Conservation (phyloP, 192 early-diverging fungal species). For the Mortierella claussenii region DNA sequence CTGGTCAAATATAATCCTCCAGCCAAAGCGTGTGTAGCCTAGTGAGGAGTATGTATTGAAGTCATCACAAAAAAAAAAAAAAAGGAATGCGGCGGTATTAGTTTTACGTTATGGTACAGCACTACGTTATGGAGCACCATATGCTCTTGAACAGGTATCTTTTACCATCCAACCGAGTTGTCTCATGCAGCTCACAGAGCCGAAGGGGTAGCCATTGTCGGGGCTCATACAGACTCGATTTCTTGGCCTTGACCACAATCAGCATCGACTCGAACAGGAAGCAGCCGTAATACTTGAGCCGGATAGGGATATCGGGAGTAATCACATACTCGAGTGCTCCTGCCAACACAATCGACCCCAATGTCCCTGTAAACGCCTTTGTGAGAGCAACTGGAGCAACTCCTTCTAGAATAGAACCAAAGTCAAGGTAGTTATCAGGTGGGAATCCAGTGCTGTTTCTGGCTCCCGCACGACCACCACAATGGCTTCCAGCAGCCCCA, state of each 20-base stretch:
- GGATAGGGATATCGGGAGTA: constrained; percentile 38
- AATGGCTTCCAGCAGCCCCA: too few species aligned
- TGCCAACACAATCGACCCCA: constrained; percentile 55
- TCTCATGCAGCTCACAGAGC: constrained; percentile 66
- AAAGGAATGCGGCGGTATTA: not conserved
- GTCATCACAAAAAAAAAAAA: constrained; percentile 3
- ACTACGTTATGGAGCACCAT: too few species aligned
- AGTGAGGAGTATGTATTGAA: too few species aligned
- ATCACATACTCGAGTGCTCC: constrained; percentile 61
- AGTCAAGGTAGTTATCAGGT: constrained; percentile 8
- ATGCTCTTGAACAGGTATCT: not conserved
- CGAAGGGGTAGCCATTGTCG: constrained; percentile 77
- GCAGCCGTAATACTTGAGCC: constrained; percentile 67
- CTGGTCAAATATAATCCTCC: constrained; percentile 52
- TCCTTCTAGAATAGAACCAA: constrained; percentile 6
- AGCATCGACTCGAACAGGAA: constrained; percentile 70
- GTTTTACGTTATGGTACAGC: not conserved
- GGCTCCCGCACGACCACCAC: not conserved
- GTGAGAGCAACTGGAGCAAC: constrained; percentile 25
- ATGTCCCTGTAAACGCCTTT: constrained; percentile 36
- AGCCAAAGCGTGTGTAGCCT: constrained; percentile 43
- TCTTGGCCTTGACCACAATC: constrained; percentile 66
- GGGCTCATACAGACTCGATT: constrained; percentile 59
- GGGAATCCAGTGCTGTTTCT: not conserved
- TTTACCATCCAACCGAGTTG: constrained; percentile 36